Conservation (phyloP, 225 moss, liverwort and hornwort genomes). For the Bryum argenteum region DNA sequence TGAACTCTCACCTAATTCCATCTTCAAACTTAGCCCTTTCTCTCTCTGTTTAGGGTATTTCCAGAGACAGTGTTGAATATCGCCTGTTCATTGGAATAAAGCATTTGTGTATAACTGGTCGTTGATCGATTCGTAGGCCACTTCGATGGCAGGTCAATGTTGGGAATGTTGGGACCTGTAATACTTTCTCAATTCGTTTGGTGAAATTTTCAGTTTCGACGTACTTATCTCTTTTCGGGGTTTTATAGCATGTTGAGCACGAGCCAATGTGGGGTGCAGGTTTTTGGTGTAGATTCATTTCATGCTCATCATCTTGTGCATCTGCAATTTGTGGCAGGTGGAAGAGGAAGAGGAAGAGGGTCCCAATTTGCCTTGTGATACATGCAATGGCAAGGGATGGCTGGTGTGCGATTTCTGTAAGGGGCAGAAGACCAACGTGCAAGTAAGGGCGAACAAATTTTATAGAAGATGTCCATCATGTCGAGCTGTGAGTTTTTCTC, state of each 20-base stretch:
- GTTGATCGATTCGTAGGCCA: conserved; percentile 4
- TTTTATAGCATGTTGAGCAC: conserved; percentile 2
- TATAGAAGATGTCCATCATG: conserved; percentile 61
- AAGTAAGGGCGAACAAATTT: conserved; percentile 56
- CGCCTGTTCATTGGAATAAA: not conserved
- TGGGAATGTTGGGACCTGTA: too few relatives aligned
- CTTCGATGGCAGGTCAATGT: too few relatives aligned
- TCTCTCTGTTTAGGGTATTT: not conserved
- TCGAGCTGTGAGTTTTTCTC: conserved; percentile 51
- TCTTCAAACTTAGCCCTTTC: not conserved
- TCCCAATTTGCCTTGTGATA: conserved; percentile 50
- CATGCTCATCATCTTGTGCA: conserved; percentile 16
- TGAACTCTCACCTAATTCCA: not conserved
- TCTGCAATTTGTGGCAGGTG: conserved; percentile 40
- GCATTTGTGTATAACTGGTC: not conserved
- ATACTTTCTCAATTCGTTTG: too few relatives aligned
- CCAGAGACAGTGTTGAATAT: not conserved
- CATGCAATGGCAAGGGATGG: conserved; percentile 53
- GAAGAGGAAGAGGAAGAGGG: conserved; percentile 42
- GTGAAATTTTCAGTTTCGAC: too few relatives aligned
- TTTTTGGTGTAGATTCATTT: not conserved
- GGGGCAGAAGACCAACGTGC: conserved; percentile 57
- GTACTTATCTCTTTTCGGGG: not conserved
- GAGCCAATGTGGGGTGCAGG: not conserved
- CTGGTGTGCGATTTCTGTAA: conserved; percentile 51